Evolutionary conservation across 331 rosid species (phyloP).

Genomic region (Malus hybrid): DNA sequence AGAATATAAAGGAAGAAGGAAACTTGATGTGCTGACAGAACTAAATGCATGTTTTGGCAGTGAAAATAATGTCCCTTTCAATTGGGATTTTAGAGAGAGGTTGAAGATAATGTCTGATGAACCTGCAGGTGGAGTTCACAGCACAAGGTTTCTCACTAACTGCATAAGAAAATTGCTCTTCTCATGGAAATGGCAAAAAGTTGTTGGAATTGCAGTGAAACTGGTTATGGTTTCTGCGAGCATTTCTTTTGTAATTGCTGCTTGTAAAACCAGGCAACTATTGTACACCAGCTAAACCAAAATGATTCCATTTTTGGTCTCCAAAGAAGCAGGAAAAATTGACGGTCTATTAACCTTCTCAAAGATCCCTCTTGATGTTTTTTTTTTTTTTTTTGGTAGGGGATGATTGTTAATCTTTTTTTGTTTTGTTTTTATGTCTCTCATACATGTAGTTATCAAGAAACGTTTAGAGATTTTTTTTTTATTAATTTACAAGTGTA

Average conservation of each 20-base stretch:
- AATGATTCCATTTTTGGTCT: background rate
- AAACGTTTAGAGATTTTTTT: background rate
- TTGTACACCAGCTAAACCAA: background rate
- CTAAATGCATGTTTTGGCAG: constrained; percentile 19
- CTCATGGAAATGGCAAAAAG: constrained; percentile 16
- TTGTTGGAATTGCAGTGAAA: constrained; percentile 17
- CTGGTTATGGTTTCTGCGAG: constrained; percentile 5
- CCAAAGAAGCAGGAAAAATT: background rate
- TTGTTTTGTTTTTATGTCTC: background rate
- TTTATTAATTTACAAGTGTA: too few species aligned
- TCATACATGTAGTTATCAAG: background rate
- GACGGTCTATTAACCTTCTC: background rate
- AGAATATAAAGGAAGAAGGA: constrained; percentile 18
- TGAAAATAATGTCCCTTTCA: background rate
- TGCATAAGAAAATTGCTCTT: background rate
- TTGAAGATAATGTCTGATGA: background rate
- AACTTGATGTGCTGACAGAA: constrained; percentile 19
- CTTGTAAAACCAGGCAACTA: constrained; percentile 2
- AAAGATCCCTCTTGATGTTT: constrained; percentile 14
- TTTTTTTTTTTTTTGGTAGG: constrained; percentile 8
- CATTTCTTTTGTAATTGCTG: constrained; percentile 5
- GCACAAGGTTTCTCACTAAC: background rate
- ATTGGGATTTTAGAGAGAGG: constrained; percentile 5
- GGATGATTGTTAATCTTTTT: constrained; percentile 8
- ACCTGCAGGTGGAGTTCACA: background rate